A percentile compares a stretch with the other conserved stretches of the same genome.
These are phyloP conservation scores for Xylariomycetidae sp. DNA, from an alignment of 2,329 filamentous ascomycete genomes.

Conservation along the genomic window DNA sequence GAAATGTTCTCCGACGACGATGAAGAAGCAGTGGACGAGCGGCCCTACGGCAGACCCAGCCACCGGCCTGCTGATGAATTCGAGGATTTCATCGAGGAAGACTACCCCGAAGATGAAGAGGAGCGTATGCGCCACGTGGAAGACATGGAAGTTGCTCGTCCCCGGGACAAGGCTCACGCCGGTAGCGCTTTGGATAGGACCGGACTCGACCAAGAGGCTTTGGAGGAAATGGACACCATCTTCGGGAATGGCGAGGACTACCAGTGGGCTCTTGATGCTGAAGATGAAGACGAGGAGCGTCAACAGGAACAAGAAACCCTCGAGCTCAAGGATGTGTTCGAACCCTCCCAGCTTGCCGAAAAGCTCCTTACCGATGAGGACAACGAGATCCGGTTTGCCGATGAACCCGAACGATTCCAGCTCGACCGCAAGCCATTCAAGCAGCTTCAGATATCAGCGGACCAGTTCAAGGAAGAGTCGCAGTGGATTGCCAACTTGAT, in stretches of 20 bases:
- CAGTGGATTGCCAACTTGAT: constrained; percentile 87
- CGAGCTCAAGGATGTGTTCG: constrained; percentile 95
- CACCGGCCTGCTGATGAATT: constrained; percentile 70
- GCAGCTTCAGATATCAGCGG: constrained; percentile 69
- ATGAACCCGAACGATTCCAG: constrained; percentile 93
- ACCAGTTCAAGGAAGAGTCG: constrained; percentile 85
- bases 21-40: constrained; percentile 59
- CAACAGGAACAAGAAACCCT: constrained; percentile 75
- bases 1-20: constrained; percentile 97
- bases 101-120: constrained; percentile 82
- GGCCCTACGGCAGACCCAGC: constrained; percentile 43
- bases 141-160: constrained; percentile 82
- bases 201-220: constrained; percentile 82
- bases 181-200: constrained; percentile 69
- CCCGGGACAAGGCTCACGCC: constrained; percentile 63
- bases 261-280: constrained; percentile 84
- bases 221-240: constrained; percentile 93
- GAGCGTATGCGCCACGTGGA: constrained; percentile 70
- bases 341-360: constrained; percentile 89
- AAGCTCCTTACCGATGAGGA: constrained; percentile 94
- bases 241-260: constrained; percentile 97
- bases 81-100: constrained; percentile 95
- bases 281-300: constrained; percentile 78
- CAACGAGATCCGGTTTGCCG: constrained; percentile 79
- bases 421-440: constrained; percentile 85